Base-by-base conservation (phyloP, 169 alveolate species). In the Plasmodium gonderi region DNA sequence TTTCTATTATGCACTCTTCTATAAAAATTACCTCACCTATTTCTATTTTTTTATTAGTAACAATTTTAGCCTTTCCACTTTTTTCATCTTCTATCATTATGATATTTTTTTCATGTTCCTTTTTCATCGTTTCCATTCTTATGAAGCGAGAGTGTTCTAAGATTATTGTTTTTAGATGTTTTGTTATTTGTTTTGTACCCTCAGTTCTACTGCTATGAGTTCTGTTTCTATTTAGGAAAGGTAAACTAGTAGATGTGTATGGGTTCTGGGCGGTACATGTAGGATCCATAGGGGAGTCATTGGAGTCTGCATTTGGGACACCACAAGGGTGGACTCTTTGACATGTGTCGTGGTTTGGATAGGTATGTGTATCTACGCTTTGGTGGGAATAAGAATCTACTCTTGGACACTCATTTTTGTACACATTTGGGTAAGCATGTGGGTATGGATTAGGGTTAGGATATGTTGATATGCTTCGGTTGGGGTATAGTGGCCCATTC, bases 1-100 rank as follows among this genome's bases (percentile, higher is more conserved):
- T 93, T 64, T 91, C 89, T 64, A 89, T 29, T 23, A 93, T 75
- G 60, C 47, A 47, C n/a, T 77, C 68, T 60, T 81, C 91, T 20
- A 78, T 75, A 38, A 87, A 87, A 20, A 79, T 72, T 20, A 83
- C 90, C 7, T 87, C 64, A 12, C 93, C 93, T 23, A 76, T 77
- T 75, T 87, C 93, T 8, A 54, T 79, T 51, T 68, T 91, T 64
- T 68, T 65, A 64, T 78, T 80, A 23, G 91, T 79, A 40, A 87
- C 92, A 26, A 87, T 67, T 82, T 91, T 91, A 31, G 23, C 64
- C 67, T 45, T 81, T 6, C 76, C 65, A 0, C 69, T 69, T 64
- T 78, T 82, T 38, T 87, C 47, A 31, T 91, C 93, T 80, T 79
- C 89, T 42, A 72, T 64, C 69, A 81, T 45, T 31, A 81, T 17